Base-by-base conservation (phyloP, 2,329 filamentous ascomycete genomes). In the Botrytis aclada region DNA sequence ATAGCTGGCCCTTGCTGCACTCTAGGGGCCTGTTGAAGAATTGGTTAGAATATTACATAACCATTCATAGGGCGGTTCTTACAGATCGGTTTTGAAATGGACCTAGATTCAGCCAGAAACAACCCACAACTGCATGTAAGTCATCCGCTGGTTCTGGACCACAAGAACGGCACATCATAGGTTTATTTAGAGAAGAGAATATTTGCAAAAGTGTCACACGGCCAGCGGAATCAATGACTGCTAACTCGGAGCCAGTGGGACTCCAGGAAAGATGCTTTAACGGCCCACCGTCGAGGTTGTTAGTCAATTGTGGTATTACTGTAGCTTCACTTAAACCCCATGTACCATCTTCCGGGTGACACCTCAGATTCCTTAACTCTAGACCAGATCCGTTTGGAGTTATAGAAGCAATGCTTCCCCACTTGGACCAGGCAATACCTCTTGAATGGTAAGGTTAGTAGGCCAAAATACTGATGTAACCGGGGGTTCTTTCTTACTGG, bases 191-290 rank as follows among this genome's bases (percentile, higher is more conserved):
- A 12, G 90, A 89, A 74, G 91, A 88, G 25, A 88, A 87, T 77
- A 94, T 90, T 64, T 87, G 89, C 76, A 95, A 87, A 70, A 98
- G 89, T 74, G 90, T 88, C 34, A 97, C 88, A 73, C 93, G 88
- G 9, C 95, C 96, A 37, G 89, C 88, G 41, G 90, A 87, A 82
- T 98, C 95, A 74, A 96, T 87, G 29, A 96, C 88, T 3, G 94
- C 95, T 71, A 99, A 86, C 77, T 98, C 96, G 3, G 91, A 90
- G 51, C 89, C 92, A 8, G 88, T 86, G 0, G 86, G 83, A 67
- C 92, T 93, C 94, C 95, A 98, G 70, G 89, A 90, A 16, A 99
- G 83, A 82, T 98, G 95, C 29, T 92, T 89, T 58, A 97, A 85
- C 6, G 88, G 89, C 43, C 89, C 89, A 1, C 89, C 88, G 41